Conservation (phyloP, 2,329 filamentous ascomycete species). For the Tolypocladium endophyticum region DNA sequence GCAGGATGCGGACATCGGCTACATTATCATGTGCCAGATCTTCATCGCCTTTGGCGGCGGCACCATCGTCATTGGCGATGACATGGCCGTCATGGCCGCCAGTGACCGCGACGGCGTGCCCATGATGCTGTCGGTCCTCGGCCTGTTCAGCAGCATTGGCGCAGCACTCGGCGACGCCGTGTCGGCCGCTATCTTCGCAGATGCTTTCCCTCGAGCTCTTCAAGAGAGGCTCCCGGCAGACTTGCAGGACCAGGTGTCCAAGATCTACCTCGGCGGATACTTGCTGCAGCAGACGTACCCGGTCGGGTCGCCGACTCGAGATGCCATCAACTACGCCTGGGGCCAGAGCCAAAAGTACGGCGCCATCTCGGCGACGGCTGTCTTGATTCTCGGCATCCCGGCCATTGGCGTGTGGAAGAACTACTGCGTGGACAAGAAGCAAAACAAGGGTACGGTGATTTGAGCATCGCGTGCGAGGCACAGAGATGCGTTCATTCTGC, state of each 20-base stretch:
- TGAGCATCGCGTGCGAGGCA: not conserved
- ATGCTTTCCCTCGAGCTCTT: constrained; percentile 40
- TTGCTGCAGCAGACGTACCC: constrained; percentile 41
- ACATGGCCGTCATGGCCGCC: constrained; percentile 49
- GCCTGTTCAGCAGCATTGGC: constrained; percentile 46
- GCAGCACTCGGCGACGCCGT: constrained; percentile 47
- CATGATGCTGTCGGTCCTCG: constrained; percentile 42
- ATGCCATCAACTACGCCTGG: constrained; percentile 51
- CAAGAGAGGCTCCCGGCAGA: constrained; percentile 34
- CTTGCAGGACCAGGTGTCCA: constrained; percentile 20
- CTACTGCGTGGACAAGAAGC: constrained; percentile 31
- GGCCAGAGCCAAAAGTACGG: constrained; percentile 35
- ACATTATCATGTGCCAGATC: constrained; percentile 49
- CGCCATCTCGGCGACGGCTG: constrained; percentile 30
- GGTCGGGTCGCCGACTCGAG: constrained; percentile 34
- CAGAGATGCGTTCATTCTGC: too few relatives aligned
- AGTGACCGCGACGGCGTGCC: constrained; percentile 45
- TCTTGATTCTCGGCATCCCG: constrained; percentile 29
- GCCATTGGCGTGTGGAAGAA: constrained; percentile 34
- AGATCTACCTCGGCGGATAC: constrained; percentile 40
- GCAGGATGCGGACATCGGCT: constrained; percentile 36
- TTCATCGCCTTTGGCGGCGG: constrained; percentile 49
- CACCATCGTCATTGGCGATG: constrained; percentile 43
- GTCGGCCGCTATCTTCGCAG: constrained; percentile 51
- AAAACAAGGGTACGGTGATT: constrained; percentile 29